Conservation (phyloP, 2,329 filamentous ascomycete genomes). For the Ophiostoma piceae region DNA sequence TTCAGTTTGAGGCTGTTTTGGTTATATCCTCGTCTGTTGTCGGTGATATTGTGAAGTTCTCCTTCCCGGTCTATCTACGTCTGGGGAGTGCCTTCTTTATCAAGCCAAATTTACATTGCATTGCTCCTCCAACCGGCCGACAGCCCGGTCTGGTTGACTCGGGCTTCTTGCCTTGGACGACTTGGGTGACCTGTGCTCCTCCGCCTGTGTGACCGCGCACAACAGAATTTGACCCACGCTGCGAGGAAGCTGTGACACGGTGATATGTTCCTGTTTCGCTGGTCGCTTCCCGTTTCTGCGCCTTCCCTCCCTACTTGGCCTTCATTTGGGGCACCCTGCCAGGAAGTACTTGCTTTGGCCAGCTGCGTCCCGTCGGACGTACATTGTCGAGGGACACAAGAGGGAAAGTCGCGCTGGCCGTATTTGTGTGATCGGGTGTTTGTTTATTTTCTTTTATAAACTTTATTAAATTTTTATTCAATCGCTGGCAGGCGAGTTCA, state of each 20-base stretch:
- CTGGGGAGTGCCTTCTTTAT: neutral
- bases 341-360: neutral
- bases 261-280: neutral
- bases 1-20: neutral
- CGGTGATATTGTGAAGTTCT: neutral
- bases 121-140: neutral
- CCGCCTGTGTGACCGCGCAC: slow-evolving; percentile 13
- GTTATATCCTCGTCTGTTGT: neutral
- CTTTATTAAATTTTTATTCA: neutral
- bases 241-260: slow-evolving; percentile 5
- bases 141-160: neutral
- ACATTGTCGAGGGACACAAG: neutral
- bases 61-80: neutral
- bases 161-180: neutral
- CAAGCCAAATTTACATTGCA: neutral
- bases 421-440: neutral
- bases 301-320: neutral
- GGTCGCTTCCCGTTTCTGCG: neutral
- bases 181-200: neutral
- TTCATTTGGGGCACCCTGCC: neutral
- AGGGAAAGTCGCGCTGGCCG: neutral
- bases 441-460: neutral
- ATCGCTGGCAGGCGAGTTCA: neutral
- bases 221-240: slow-evolving; percentile 8
- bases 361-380: neutral